These are phyloP conservation scores for Alternaria sp. DNA, from an alignment of 2,329 filamentous ascomycete genomes.

Conservation along the genomic window DNA sequence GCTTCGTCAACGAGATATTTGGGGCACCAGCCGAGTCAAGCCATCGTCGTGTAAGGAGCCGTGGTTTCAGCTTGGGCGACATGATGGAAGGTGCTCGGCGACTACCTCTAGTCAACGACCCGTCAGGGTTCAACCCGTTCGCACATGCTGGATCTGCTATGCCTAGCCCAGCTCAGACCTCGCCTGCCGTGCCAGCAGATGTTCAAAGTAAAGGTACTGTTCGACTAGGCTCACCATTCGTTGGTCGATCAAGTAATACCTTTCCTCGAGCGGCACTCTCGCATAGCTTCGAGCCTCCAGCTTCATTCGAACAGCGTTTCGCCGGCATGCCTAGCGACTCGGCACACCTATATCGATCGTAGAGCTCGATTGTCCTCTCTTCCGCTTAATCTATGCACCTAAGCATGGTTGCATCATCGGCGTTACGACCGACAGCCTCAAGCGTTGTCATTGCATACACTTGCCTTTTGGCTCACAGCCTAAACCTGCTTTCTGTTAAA, in stretches of 20 bases:
- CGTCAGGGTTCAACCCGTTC: conserved; percentile 45
- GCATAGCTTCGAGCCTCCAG: conserved; percentile 48
- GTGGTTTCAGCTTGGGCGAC: conserved; percentile 68
- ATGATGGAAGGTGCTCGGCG: conserved; percentile 60
- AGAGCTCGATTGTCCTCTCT: conserved; percentile 27
- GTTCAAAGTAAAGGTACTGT: conserved; percentile 50
- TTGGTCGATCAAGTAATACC: conserved; percentile 54
- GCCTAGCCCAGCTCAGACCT: conserved; percentile 36
- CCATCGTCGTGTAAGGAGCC: conserved; percentile 65
- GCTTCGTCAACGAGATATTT: conserved; percentile 56
- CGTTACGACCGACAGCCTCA: conserved; percentile 40
- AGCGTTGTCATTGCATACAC: conserved; percentile 33
- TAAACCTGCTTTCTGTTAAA: conserved; percentile 33
- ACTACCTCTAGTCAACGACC: conserved; percentile 62
- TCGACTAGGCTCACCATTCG: conserved; percentile 59
- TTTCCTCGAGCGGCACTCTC: conserved; percentile 56
- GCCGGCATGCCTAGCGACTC: conserved; percentile 40
- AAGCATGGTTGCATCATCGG: conserved; percentile 43
- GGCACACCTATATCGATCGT: conserved; percentile 33
- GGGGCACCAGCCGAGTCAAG: conserved; percentile 58
- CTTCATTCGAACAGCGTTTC: conserved; percentile 52
- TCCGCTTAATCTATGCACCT: conserved; percentile 32
- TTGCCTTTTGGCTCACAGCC: conserved; percentile 31
- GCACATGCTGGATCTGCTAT: conserved; percentile 30
- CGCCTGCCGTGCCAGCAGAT: conserved; percentile 26